These are phyloP conservation scores for Solanum appendiculatum DNA, from an alignment of 257 asterid genomes.

Conservation along the genomic window DNA sequence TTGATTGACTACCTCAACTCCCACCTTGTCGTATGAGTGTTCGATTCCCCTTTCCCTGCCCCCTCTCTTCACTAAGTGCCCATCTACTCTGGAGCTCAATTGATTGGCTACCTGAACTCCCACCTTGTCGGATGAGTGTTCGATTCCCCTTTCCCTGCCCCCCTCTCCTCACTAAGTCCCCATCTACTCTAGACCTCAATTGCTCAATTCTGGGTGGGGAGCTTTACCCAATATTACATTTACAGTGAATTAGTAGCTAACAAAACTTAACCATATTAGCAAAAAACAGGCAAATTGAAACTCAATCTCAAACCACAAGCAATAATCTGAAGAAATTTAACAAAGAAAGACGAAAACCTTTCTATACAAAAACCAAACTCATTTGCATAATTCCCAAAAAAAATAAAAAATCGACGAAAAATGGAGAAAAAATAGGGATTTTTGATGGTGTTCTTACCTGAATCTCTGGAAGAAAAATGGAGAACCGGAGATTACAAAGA, in stretches of 20 bases:
- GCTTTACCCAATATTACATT: not conserved
- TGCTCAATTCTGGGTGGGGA: not conserved
- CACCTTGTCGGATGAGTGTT: not conserved
- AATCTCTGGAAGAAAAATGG: not conserved
- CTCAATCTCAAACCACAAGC: not conserved
- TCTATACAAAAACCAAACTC: not conserved
- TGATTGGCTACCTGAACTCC: not conserved
- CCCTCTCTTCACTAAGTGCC: not conserved
- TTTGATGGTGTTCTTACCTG: not conserved
- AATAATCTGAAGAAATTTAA: not conserved
- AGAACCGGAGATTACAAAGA: not conserved
- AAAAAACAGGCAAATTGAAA: not conserved
- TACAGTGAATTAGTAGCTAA: not conserved
- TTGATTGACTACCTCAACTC: not conserved
- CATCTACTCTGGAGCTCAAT: not conserved
- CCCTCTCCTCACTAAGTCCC: not conserved
- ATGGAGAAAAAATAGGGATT: not conserved
- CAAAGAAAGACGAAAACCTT: not conserved
- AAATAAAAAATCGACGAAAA: not conserved
- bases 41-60: not conserved
- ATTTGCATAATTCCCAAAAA: not conserved
- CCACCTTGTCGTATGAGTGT: not conserved
- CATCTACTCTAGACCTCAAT: not conserved
- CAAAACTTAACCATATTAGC: not conserved
- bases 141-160: not conserved